Evolutionary conservation across 257 asterid species (phyloP).

Genomic region (Gentiana dahurica): DNA sequence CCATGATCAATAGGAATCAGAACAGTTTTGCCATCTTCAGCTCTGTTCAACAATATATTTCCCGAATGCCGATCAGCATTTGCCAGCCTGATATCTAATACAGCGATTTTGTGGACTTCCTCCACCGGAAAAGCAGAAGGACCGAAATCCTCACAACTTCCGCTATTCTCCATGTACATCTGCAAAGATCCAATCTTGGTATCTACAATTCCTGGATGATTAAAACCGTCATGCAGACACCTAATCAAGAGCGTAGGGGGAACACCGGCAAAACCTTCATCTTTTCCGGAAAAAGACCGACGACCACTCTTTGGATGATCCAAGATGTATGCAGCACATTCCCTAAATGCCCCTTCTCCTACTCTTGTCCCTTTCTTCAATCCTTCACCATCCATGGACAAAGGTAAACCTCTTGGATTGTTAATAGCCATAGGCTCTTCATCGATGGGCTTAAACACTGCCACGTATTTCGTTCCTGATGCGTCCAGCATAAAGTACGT

Average conservation of each 20-base stretch:
- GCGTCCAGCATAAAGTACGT: constrained; percentile 74
- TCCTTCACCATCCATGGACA: constrained; percentile 80
- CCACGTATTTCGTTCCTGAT: constrained; percentile 43
- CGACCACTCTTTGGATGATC: constrained; percentile 82
- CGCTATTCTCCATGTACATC: constrained; percentile 59
- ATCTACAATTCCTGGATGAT: constrained; percentile 49
- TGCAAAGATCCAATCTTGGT: constrained; percentile 76
- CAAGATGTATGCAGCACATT: constrained; percentile 74
- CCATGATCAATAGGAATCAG: constrained; percentile 94
- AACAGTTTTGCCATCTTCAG: constrained; percentile 35
- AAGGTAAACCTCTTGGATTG: constrained; percentile 82
- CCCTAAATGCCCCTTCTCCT: constrained; percentile 88
- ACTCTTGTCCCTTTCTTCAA: constrained; percentile 87
- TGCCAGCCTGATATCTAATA: constrained; percentile 34
- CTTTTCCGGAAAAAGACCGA: constrained; percentile 49
- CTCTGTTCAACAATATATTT: constrained; percentile 25
- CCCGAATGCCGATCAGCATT: constrained; percentile 45
- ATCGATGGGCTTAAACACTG: constrained; percentile 80
- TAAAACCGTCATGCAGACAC: constrained; percentile 67
- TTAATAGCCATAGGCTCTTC: constrained; percentile 94
- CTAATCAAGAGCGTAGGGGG: constrained; percentile 61
- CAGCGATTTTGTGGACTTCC: constrained; percentile 44
- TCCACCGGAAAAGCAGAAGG: constrained; percentile 64
- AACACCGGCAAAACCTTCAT: constrained; percentile 66
- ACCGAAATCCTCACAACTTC: constrained; percentile 92